Evolutionary conservation across 2,329 filamentous ascomycete species (phyloP), one percentile per base, ranked within the genome.

Genomic region (Hansfordia pulvinata): DNA sequence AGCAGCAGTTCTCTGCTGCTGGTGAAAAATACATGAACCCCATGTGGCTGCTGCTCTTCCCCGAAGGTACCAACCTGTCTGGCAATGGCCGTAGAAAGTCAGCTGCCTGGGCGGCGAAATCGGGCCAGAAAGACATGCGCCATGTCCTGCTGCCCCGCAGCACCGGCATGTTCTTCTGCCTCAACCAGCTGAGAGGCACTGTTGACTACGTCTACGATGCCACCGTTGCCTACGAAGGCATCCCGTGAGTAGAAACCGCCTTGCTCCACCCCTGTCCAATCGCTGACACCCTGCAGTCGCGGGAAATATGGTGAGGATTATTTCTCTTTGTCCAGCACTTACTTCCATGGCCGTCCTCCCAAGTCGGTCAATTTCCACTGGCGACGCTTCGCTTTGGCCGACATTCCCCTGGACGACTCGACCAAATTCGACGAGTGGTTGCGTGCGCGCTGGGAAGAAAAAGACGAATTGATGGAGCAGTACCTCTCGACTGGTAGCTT

Each of bases 321-420:
- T 42, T 96, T 92, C 52, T 86, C 82, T 0, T 62, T 98, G 4
- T 69, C 72, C 3, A 85, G 85, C 25, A 92, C 84, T 4, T 93
- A 90, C 47, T 76, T 94, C 35, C 73, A 90, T 49, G 86, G 90
- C 9, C 73, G 82, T 2, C 78, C 86, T 1, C 90, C 88, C 2
- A 93, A 86, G 49, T 93, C 85, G 2, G 86, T 96, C 43, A 96
- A 94, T 53, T 86, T 96, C 61, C 80, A 93, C 54, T 98, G 88
- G 84, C 74, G 90, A 28, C 75, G 85, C 8, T 94, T 93, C 53
- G 69, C 70, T 18, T 49, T 94, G 10, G 66, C 68, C 13, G 74
- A 84, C 12, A 93, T 98, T 22, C 88, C 88, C 0, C 65, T 93
- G 8, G 66, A 84, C 17, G 70, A 77, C 38, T 64, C 68, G 10